phyloP scores from a whole-genome alignment of 2,329 filamentous ascomycete species.

The Podosphaera fusca region DNA sequence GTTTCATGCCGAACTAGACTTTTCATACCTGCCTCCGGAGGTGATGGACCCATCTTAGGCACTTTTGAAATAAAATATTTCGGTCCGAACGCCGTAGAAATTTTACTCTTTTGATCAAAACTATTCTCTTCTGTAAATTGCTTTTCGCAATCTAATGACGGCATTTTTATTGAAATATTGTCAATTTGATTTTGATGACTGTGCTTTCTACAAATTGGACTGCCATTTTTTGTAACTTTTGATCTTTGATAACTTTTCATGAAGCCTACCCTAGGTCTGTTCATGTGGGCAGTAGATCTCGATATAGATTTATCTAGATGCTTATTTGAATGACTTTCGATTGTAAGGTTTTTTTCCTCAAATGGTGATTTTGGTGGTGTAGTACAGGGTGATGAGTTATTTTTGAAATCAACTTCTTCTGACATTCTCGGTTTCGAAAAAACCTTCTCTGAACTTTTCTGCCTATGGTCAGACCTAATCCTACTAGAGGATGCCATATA shows the following conservation, averaged over 20 bases:
- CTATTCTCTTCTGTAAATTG: not conserved
- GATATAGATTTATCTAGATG: not conserved
- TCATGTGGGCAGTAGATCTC: not conserved
- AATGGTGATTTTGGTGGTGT: not conserved
- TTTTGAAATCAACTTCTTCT: not conserved
- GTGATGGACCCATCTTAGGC: constrained; percentile 9
- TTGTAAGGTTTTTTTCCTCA: not conserved
- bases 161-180: not conserved
- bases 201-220: not conserved
- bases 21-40: constrained; percentile 6
- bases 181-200: not conserved
- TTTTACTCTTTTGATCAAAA: not conserved
- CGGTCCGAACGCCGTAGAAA: not conserved
- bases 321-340: not conserved
- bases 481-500: not conserved
- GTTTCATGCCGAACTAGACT: constrained; percentile 14
- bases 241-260: not conserved
- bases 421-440: not conserved
- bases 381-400: not conserved
- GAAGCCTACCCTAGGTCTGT: not conserved
- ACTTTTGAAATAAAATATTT: not conserved
- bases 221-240: constrained; percentile 1
- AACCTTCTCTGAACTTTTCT: not conserved
- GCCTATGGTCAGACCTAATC: not conserved
- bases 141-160: not conserved